These are phyloP conservation scores for Microcyclosporella mali DNA, from an alignment of 2,329 filamentous ascomycete species.

Conservation along the genomic window DNA sequence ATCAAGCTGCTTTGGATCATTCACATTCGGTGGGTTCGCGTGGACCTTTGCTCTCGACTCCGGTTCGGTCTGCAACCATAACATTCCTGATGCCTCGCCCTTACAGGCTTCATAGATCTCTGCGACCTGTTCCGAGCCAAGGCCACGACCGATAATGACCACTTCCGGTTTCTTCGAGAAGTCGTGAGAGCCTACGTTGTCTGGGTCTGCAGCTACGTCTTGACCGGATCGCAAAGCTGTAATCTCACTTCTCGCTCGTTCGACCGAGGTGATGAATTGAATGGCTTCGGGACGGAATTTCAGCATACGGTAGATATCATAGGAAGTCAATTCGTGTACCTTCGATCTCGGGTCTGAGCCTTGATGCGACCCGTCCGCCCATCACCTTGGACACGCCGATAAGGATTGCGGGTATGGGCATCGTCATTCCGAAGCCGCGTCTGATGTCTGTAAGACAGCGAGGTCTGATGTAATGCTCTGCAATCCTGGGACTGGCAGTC, in stretches of 20 bases:
- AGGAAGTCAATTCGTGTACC: not conserved
- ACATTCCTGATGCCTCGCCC: not conserved
- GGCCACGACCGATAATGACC: slow-evolving; percentile 8
- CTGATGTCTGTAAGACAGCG: too few species aligned
- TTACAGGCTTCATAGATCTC: slow-evolving; percentile 7
- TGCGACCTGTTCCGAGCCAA: slow-evolving; percentile 1
- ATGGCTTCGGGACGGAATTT: slow-evolving; percentile 5
- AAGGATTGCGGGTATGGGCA: not conserved
- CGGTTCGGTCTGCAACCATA: slow-evolving; percentile 3
- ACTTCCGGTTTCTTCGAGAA: slow-evolving; percentile 6
- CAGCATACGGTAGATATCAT: not conserved
- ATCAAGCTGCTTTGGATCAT: slow-evolving; percentile 2
- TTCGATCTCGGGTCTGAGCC: slow-evolving; percentile 2
- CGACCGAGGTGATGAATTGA: slow-evolving; percentile 10
- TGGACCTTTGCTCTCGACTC: not conserved
- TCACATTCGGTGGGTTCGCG: slow-evolving; percentile 3
- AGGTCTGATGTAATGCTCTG: too few species aligned
- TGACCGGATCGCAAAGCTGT: slow-evolving; percentile 4
- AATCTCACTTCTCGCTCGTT: slow-evolving; percentile 11
- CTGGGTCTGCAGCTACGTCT: slow-evolving; percentile 4
- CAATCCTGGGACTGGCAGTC: too few species aligned
- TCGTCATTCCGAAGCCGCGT: not conserved
- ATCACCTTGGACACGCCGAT: slow-evolving; percentile 1
- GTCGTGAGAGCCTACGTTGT: slow-evolving; percentile 10
- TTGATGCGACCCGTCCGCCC: not conserved